phyloP scores from a whole-genome alignment of 2,329 filamentous ascomycete genomes.

The Rutstroemia sydowiana region DNA sequence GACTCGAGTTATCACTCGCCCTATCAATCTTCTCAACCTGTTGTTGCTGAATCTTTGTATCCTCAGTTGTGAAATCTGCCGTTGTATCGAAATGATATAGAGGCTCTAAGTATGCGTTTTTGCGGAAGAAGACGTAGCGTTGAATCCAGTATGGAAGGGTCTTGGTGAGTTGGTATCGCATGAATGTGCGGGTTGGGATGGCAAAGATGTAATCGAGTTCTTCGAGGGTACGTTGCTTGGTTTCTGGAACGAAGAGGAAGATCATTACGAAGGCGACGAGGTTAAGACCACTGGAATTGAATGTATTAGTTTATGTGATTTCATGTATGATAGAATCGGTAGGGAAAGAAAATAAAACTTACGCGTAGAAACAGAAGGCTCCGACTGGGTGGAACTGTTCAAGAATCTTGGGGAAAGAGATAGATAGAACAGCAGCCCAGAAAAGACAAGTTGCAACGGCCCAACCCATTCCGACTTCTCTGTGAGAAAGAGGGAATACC shows the following conservation, averaged over 20 bases:
- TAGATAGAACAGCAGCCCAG: conserved; percentile 54
- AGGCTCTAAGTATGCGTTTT: not conserved
- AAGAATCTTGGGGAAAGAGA: conserved; percentile 35
- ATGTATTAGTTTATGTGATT: not conserved
- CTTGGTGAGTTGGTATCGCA: conserved; percentile 34
- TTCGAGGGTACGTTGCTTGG: conserved; percentile 39
- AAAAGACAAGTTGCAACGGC: conserved; percentile 53
- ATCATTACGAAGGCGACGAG: conserved; percentile 46
- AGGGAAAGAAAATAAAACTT: not conserved
- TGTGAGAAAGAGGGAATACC: conserved; percentile 55
- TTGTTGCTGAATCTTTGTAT: not conserved
- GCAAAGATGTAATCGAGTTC: conserved; percentile 42
- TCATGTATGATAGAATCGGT: too few relatives aligned
- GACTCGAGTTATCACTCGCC: not conserved
- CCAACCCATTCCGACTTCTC: conserved; percentile 56
- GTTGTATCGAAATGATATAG: conserved; percentile 6
- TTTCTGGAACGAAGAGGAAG: conserved; percentile 49
- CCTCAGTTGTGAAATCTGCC: not conserved
- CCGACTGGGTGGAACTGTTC: conserved; percentile 28
- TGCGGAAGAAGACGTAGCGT: conserved; percentile 6
- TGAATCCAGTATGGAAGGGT: conserved; percentile 8
- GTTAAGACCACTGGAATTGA: conserved; percentile 41
- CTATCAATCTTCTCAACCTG: conserved; percentile 3
- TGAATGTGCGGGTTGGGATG: conserved; percentile 22
- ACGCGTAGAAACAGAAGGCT: conserved; percentile 46